Evolutionary conservation across 2,329 filamentous ascomycete species (phyloP), one percentile per base, ranked within the genome.

Genomic region (Zymoseptoria tritici): DNA sequence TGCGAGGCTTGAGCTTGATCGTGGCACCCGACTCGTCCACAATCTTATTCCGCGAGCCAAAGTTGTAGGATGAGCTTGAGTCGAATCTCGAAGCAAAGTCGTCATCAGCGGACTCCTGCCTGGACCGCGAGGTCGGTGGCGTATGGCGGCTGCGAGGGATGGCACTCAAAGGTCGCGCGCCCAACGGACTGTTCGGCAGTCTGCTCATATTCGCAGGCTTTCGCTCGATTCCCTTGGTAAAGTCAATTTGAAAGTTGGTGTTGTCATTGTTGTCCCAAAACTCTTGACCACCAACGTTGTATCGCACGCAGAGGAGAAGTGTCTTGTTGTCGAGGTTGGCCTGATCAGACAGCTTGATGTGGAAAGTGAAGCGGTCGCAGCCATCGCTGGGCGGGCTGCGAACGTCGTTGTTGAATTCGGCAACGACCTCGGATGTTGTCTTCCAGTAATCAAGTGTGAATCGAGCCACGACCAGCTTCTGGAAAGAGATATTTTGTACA

Each of bases 371-470:
- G 49, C 90, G 85, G 73, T 99, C 94, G 67, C 88, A 87, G 54
- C 87, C 85, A 67, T 88, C 81, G 21, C 83, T 78, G 0, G 65
- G 51, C 3, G 78, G 79, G 50, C 88, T 84, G 51, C 85, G 84
- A 52, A 93, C 83, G 75, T 94, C 89, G 62, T 89, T 84, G 72
- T 86, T 87, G 77, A 85, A 99, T 69, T 97, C 91, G n/a, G 90
- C 93, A 46, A 83, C 82, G 1, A 97, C 89, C 73, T 99, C 94
- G 0, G 94, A 99, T 0, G 92, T 95, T 0, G 94, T 99, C 81
- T 96, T 96, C 94, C 94, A 99, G 77, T 96, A 94, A 74, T 99
- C 94, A 53, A 97, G 83, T 0, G 94, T 99, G 75, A 99, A 99
- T 55, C 94, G 86, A 73, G 91, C 93, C n/a, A 88, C 85, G 57